A percentile compares a stretch with the other conserved stretches of the same genome.
These are phyloP conservation scores for Pyrus communis DNA, from an alignment of 306 rosid genomes.

Conservation along the genomic window DNA sequence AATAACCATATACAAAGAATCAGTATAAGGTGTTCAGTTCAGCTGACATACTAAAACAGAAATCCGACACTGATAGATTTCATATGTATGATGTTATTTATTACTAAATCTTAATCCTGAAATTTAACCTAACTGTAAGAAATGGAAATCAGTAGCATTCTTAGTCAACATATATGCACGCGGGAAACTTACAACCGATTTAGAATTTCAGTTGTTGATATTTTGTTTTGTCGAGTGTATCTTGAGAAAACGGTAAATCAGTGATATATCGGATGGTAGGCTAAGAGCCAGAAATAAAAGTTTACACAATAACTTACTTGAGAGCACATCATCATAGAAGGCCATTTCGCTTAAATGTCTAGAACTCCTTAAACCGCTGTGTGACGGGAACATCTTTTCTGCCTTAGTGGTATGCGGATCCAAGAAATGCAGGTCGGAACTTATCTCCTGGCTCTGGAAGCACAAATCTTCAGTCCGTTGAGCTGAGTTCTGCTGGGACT, in stretches of 20 bases:
- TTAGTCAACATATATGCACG: background rate
- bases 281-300: background rate
- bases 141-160: background rate
- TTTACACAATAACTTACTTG: constrained; percentile 33
- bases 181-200: background rate
- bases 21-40: no score
- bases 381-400: constrained; percentile 46
- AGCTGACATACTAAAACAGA: no score
- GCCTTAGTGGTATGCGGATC: constrained; percentile 41
- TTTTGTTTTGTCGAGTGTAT: no score
- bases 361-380: constrained; percentile 36
- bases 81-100: no score
- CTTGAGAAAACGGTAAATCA: no score
- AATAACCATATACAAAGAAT: no score
- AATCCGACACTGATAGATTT: no score
- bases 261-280: background rate
- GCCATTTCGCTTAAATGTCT: constrained; percentile 46
- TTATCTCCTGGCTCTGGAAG: constrained; percentile 57
- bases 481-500: constrained; percentile 39
- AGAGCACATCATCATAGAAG: constrained; percentile 58
- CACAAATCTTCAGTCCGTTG: constrained; percentile 51
- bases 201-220: background rate
- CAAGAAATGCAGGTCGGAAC: constrained; percentile 63
- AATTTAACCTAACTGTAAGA: background rate
- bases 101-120: no score